Conservation (phyloP, 768 basidiomycete species). For the Hygrocybe punicea region DNA sequence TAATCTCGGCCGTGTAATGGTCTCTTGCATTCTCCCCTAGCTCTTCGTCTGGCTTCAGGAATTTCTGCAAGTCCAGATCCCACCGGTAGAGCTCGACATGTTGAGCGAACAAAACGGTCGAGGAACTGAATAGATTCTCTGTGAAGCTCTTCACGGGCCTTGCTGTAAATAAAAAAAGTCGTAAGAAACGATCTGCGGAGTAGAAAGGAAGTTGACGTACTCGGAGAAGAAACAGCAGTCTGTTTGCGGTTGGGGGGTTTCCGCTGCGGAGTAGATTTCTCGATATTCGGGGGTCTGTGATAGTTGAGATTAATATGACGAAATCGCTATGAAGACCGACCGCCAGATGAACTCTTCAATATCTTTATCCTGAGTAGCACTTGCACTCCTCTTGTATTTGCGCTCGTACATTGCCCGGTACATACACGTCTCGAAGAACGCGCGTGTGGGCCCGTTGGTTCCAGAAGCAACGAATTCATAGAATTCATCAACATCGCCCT, state of each 20-base stretch:
- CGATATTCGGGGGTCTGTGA: not conserved
- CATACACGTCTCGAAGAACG: constrained; percentile 91
- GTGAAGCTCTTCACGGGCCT: not conserved
- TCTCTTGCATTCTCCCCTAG: constrained; percentile 30
- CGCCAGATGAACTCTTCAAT: constrained; percentile 79
- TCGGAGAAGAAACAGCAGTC: not conserved
- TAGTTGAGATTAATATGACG: constrained; percentile 21
- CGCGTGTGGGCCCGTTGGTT: constrained; percentile 76
- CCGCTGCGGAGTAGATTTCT: not conserved
- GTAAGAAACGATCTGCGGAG: not conserved
- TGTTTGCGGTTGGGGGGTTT: not conserved
- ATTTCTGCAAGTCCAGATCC: not conserved
- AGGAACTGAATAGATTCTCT: not conserved
- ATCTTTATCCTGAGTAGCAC: constrained; percentile 61
- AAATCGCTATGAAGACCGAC: constrained; percentile 43
- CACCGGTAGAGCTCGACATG: not conserved
- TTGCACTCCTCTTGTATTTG: constrained; percentile 73
- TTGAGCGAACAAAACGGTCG: not conserved
- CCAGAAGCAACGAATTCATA: constrained; percentile 87
- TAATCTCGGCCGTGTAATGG: constrained; percentile 52
- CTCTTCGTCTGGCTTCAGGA: not conserved
- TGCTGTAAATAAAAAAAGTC: too few relatives aligned
- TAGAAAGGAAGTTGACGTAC: not conserved
- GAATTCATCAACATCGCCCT: constrained; percentile 88
- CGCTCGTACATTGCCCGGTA: constrained; percentile 96